phyloP scores from a whole-genome alignment of 192 early-diverging fungal genomes.

The Umbelopsis isabellina region DNA sequence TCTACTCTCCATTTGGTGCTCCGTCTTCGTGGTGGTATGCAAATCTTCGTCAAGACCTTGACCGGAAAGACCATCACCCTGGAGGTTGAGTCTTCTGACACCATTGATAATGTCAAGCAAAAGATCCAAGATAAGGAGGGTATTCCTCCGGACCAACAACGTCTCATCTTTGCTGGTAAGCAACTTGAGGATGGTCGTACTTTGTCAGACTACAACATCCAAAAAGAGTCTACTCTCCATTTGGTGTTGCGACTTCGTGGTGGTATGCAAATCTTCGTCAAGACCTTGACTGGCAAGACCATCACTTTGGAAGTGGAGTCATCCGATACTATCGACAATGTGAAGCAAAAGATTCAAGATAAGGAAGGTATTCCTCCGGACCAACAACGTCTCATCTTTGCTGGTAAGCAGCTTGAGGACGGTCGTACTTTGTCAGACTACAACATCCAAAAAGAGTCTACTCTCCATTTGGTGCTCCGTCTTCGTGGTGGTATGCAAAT shows the following conservation, averaged over 20 bases:
- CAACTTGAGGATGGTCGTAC: constrained; percentile 79
- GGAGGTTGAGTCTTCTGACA: constrained; percentile 63
- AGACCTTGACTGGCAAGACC: constrained; percentile 95
- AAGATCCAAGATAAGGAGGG: constrained; percentile 99
- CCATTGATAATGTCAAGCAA: constrained; percentile 82
- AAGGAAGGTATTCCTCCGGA: constrained; percentile 92
- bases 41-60: constrained; percentile 74
- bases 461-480: constrained; percentile 75
- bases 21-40: constrained; percentile 86
- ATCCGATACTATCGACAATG: constrained; percentile 75
- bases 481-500: constrained; percentile 89
- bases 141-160: constrained; percentile 84
- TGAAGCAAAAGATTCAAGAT: constrained; percentile 94
- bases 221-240: constrained; percentile 80
- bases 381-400: constrained; percentile 81
- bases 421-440: constrained; percentile 73
- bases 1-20: constrained; percentile 79
- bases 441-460: constrained; percentile 85
- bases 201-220: constrained; percentile 77
- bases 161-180: constrained; percentile 81
- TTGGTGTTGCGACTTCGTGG: constrained; percentile 79
- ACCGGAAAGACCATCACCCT: constrained; percentile 63
- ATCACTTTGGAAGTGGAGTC: constrained; percentile 92
- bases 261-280: constrained; percentile 81
- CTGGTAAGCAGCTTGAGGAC: constrained; percentile 84